Evolutionary conservation across 2,329 filamentous ascomycete species (phyloP), one percentile per base, ranked within the genome.

Genomic region (Hypoxylon sp.): DNA sequence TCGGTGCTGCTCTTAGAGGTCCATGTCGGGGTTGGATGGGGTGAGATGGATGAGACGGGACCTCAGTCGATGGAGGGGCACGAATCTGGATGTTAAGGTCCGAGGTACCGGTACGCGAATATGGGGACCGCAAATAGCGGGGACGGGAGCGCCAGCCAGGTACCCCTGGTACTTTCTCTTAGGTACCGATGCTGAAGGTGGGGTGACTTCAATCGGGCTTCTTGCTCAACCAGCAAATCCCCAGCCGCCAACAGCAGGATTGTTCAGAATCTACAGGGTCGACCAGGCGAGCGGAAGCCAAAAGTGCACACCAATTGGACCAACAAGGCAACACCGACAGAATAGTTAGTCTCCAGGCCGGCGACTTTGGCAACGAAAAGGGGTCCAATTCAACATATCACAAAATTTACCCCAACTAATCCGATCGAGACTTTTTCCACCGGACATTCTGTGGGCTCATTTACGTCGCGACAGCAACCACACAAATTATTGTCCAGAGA

Each of bases 321-420:
- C 64, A 70, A 54, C 70, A 71, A 66, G 69, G 51, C 58, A 67
- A 37, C 54, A 67, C 62, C 61, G 65, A 64, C 57, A 61, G 59
- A 55, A 69, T 69, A 69, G 57, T 62, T 69, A 69, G 57, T 62
- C 48, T 63, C 49, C 54, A 64, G 62, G 59, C 57, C 53, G 27
- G 58, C 31, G 46, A 63, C 22, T 56, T 44, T 70, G 68, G 62
- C 57, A 33, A 63, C 62, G 48, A 17, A 61, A 63, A 68, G 60
- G 71, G 69, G 68, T 67, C 57, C 63, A 62, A 74, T 76, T 78
- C 66, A 64, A 75, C 70, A 53, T 48, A 70, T 72, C 70, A 71
- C 66, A 71, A 72, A 72, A 68, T 75, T 77, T 77, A 77, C 77
- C 76, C 77, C 76, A 78, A 77, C 75, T 77, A 77, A 73, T 77